Conservation (phyloP, 371 early-diverging fungal species). For the Blakeslea trispora region DNA sequence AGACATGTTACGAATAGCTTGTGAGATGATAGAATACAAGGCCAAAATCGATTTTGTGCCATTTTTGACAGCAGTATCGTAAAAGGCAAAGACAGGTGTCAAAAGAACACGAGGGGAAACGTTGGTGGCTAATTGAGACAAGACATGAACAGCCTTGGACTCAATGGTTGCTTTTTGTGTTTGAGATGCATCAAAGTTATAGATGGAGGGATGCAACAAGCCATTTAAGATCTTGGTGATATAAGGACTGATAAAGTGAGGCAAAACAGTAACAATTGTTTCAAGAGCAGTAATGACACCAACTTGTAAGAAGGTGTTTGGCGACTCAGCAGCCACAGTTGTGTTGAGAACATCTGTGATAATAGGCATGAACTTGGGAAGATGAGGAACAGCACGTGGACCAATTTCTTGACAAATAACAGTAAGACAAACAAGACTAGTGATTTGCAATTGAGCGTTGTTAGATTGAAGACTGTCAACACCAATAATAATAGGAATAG, state of each 20-base stretch:
- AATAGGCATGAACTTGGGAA: slow-evolving; percentile 85
- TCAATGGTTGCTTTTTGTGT: slow-evolving; percentile 48
- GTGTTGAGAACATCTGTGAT: slow-evolving; percentile 44
- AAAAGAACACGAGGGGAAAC: slow-evolving; percentile 74
- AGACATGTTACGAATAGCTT: slow-evolving; percentile 65
- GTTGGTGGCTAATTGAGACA: slow-evolving; percentile 56
- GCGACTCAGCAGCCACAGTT: slow-evolving; percentile 37
- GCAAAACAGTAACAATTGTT: slow-evolving; percentile 69
- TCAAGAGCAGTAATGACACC: slow-evolving; percentile 74
- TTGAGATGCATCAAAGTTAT: slow-evolving; percentile 42
- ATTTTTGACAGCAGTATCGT: slow-evolving; percentile 54
- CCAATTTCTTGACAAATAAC: slow-evolving; percentile 75
- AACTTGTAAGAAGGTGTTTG: slow-evolving; percentile 51
- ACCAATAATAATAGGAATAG: slow-evolving; percentile 64
- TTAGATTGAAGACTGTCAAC: slow-evolving; percentile 50
- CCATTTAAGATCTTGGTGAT: slow-evolving; percentile 58
- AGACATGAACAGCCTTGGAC: slow-evolving; percentile 53
- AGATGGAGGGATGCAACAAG: slow-evolving; percentile 60
- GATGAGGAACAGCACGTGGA: slow-evolving; percentile 78
- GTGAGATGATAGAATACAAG: slow-evolving; percentile 64
- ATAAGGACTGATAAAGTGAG: slow-evolving; percentile 87
- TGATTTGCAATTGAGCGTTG: slow-evolving; percentile 67
- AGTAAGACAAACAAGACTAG: slow-evolving; percentile 74
- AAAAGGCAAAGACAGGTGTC: slow-evolving; percentile 67
- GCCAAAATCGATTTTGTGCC: slow-evolving; percentile 58